These are phyloP conservation scores for Clarireedia paspali DNA, from an alignment of 2,329 filamentous ascomycete species.

Conservation along the genomic window DNA sequence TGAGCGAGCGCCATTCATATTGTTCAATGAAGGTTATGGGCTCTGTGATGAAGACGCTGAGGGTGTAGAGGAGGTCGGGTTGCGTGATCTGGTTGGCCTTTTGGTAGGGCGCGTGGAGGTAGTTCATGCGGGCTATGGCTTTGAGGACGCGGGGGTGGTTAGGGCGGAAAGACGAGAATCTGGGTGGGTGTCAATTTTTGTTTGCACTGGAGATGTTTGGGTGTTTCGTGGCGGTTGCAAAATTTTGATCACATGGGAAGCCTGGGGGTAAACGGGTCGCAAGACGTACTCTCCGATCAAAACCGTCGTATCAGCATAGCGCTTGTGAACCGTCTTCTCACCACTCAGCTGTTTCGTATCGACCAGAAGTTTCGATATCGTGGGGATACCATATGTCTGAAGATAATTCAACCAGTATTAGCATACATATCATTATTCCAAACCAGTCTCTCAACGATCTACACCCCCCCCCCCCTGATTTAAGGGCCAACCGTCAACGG, in stretches of 20 bases:
- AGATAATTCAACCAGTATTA: not conserved
- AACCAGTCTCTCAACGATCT: not conserved
- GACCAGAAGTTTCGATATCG: slow-evolving; percentile 41
- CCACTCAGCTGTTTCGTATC: slow-evolving; percentile 42
- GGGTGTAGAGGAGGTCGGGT: slow-evolving; percentile 57
- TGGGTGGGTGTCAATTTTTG: not conserved
- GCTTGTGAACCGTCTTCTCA: slow-evolving; percentile 39
- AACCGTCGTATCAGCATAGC: slow-evolving; percentile 20
- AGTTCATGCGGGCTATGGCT: slow-evolving; percentile 58
- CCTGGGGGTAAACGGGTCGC: not conserved
- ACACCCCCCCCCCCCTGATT: not conserved
- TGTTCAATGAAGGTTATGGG: slow-evolving; percentile 53
- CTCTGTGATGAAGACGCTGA: slow-evolving; percentile 58
- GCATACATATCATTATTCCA: not conserved
- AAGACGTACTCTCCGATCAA: slow-evolving; percentile 16
- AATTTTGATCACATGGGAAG: not conserved
- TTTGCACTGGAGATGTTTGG: not conserved
- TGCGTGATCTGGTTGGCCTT: slow-evolving; percentile 51
- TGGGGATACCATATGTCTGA: slow-evolving; percentile 48
- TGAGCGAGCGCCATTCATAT: slow-evolving; percentile 65
- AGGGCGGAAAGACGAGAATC: slow-evolving; percentile 17
- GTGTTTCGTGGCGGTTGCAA: not conserved
- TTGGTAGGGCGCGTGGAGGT: slow-evolving; percentile 50
- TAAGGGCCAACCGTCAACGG: no score
- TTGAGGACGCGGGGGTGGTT: slow-evolving; percentile 33